Evolutionary conservation across 2,329 filamentous ascomycete species (phyloP).

Genomic region (Ophiostoma piceae): DNA sequence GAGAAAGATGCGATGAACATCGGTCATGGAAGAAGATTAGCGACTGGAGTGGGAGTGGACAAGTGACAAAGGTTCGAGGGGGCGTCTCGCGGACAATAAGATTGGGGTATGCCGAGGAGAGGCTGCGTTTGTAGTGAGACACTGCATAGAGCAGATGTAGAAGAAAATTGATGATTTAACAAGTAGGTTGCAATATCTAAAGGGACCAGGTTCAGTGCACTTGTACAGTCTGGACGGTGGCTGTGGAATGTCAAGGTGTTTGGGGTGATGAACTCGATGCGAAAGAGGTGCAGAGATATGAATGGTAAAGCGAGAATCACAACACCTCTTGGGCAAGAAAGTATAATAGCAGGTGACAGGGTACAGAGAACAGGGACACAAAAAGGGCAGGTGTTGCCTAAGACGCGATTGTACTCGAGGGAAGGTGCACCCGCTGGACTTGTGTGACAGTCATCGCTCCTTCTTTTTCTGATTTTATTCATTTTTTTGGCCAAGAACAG

Average conservation of each 20-base stretch:
- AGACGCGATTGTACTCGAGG: neutral
- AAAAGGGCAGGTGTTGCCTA: neutral
- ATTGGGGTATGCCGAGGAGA: constrained; percentile 22
- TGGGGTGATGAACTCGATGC: neutral
- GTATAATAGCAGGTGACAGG: neutral
- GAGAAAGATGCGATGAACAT: neutral
- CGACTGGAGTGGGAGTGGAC: neutral
- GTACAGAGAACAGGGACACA: neutral
- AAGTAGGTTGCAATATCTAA: neutral
- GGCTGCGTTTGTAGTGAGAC: constrained; percentile 15
- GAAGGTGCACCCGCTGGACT: constrained; percentile 15
- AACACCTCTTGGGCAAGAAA: neutral
- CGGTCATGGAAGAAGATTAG: neutral
- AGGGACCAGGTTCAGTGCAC: neutral
- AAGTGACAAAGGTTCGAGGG: neutral
- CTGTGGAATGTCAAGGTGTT: neutral
- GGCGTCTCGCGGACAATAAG: constrained; percentile 12
- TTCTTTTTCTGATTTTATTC: neutral
- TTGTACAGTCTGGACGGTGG: neutral
- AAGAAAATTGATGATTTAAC: too few relatives aligned
- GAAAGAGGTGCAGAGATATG: neutral
- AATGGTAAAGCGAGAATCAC: neutral
- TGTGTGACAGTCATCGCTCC: neutral
- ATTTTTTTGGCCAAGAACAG: neutral
- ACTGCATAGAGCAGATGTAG: neutral